Base-by-base conservation (phyloP, 2,329 filamentous ascomycete genomes). In the Penicillium capsulatum region DNA sequence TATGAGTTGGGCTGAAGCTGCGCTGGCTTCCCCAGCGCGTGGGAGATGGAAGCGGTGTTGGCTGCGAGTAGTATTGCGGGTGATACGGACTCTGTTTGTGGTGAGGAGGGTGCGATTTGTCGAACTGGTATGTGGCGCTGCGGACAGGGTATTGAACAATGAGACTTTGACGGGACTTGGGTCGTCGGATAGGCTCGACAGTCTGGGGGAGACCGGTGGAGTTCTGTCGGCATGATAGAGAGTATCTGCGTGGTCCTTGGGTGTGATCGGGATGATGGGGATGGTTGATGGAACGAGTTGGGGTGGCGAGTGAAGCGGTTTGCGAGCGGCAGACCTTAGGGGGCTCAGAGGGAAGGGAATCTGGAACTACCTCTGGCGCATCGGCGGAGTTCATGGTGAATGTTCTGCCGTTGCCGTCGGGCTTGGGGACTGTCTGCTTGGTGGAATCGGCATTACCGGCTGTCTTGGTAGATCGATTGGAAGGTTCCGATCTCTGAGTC, bases 281-380 rank as follows among this genome's bases (percentile, higher is more conserved):
- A 32, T 57, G 54, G 33, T 57, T 44, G 31, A 49, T 49, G 14
- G 55, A 58, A 26, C 44, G 45, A 10, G 48, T 16, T 7, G 44
- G 11, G 6, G 48, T 50, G 22, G 24, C 40, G 35, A 42, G 27
- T 35, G n/a, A 36, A 19, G 42, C 39, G 13, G 51, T 49, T 36
- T 44, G 58, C 24, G 60, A 59, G 39, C 58, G 51, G 29, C 45
- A 50, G 3, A 61, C 51, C 19, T 47, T 57, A 17, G 46, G 31
- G 9, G 58, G 55, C 14, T 50, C 53, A 8, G 36, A 26, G 10
- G 51, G 52, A 13, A 45, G 40, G 10, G 26, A 28, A 5, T 22
- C 19, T n/a, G 26, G 26, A n/a, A 64, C 54, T 0, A 65, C 60
- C 38, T 62, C 60, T 11, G 63, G 61, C 1, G 63, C 61, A n/a